phyloP scores from a whole-genome alignment of 2,329 filamentous ascomycete species.

The Didymella pomorum region DNA sequence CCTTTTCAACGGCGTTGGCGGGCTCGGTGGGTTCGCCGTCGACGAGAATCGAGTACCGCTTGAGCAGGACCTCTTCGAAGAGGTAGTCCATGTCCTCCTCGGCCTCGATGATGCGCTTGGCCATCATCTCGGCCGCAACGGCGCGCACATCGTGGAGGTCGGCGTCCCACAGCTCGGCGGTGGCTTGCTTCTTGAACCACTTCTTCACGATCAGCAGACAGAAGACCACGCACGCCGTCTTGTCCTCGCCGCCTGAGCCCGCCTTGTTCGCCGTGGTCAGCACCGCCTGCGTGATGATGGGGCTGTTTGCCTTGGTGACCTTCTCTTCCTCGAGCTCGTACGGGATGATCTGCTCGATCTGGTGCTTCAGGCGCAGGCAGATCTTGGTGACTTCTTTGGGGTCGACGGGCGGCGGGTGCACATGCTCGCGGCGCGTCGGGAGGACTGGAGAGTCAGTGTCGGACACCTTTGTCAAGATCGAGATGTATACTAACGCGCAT shows the following conservation, averaged over 20 bases:
- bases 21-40: constrained; percentile 76
- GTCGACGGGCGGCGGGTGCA: constrained; percentile 72
- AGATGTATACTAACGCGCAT: constrained; percentile 42
- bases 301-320: constrained; percentile 82
- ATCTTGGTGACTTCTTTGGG: constrained; percentile 86
- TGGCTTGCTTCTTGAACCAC: constrained; percentile 82
- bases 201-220: constrained; percentile 77
- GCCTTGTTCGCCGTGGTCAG: constrained; percentile 82
- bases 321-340: constrained; percentile 83
- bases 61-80: constrained; percentile 81
- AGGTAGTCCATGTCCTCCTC: constrained; percentile 83
- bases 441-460: constrained; percentile 63
- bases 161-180: constrained; percentile 89
- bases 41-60: constrained; percentile 83
- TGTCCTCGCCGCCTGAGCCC: constrained; percentile 69
- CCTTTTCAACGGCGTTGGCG: constrained; percentile 89
- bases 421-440: constrained; percentile 67
- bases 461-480: neutral
- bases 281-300: constrained; percentile 82
- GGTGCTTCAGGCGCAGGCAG: constrained; percentile 86
- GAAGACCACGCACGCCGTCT: constrained; percentile 82
- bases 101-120: constrained; percentile 85
- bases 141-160: constrained; percentile 82
- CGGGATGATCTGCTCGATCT: constrained; percentile 87
- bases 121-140: constrained; percentile 86